These are phyloP conservation scores for Macaranga tanarius DNA, from an alignment of 441 rosid species.

Conservation along the genomic window DNA sequence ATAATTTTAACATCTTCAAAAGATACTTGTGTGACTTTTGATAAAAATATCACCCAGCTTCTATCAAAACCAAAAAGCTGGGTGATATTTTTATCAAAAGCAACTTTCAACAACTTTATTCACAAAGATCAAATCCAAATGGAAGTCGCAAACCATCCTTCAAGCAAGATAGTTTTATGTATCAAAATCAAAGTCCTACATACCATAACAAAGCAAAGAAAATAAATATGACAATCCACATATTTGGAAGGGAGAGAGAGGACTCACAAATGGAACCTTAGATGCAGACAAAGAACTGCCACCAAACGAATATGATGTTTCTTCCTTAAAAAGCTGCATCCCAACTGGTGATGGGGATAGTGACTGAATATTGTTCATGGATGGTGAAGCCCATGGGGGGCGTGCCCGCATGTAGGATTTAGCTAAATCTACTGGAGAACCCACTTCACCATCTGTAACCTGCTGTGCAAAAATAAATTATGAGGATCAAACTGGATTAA, in stretches of 20 bases:
- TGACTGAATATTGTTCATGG: conserved; percentile 36
- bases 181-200: conserved; percentile 3
- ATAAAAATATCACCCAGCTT: no score
- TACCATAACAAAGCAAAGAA: neutral
- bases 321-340: conserved; percentile 51
- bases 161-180: neutral
- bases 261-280: conserved; percentile 42
- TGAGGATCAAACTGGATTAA: neutral
- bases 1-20: neutral
- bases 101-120: neutral
- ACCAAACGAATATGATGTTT: conserved; percentile 38
- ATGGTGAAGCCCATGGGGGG: conserved; percentile 74
- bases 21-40: no score
- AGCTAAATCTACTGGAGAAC: conserved; percentile 81
- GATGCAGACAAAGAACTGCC: conserved; percentile 42
- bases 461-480: conserved; percentile 31
- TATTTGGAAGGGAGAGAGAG: no score
- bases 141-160: neutral
- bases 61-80: no score
- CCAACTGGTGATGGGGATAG: conserved; percentile 47
- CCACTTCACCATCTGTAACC: conserved; percentile 53
- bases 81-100: neutral
- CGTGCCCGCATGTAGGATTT: conserved; percentile 77
- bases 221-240: no score
- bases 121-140: conserved; percentile 2